A percentile compares a stretch with the other conserved stretches of the same genome.
Evolutionary conservation across 1,139 yeast species (phyloP).

Genomic region (Pichiaceae sp.): DNA sequence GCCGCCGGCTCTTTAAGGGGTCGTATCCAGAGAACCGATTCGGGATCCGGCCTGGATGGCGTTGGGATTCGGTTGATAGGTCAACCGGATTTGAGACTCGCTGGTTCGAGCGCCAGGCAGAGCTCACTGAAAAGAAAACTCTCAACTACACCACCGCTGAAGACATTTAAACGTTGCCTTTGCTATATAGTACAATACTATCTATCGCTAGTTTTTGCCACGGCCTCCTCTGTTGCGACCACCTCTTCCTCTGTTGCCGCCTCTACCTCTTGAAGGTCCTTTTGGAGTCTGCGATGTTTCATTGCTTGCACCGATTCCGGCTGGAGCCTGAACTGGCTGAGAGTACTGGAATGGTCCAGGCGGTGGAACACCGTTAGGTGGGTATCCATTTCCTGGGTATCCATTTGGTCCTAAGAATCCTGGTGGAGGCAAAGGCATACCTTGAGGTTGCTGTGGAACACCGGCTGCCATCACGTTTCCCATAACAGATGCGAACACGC

Average conservation of each 20-base stretch:
- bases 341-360: constrained; percentile 1
- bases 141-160: constrained; percentile 30
- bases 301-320: too few relatives aligned
- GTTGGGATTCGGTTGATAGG: constrained; percentile 94
- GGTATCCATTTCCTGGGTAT: too few relatives aligned
- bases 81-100: constrained; percentile 81
- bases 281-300: background rate
- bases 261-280: background rate
- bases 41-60: constrained; percentile 64
- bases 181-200: background rate
- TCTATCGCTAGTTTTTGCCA: background rate
- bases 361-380: background rate
- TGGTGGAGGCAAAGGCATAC: constrained; percentile 3
- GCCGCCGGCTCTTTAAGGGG: constrained; percentile 42
- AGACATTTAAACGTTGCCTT: constrained; percentile 15
- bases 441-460: constrained; percentile 1
- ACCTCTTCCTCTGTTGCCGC: constrained; percentile 2
- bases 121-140: constrained; percentile 29
- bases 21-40: constrained; percentile 57
- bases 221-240: constrained; percentile 1
- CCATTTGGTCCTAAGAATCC: constrained; percentile 1
- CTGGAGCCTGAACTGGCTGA: background rate
- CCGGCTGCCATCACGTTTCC: constrained; percentile 22
- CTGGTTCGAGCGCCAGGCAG: constrained; percentile 50
- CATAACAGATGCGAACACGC: constrained; percentile 20